Percentiles rank a stretch among this genome's conserved stretches.
These are phyloP conservation scores for Brassica cretica DNA, from an alignment of 345 rosid species.

Conservation along the genomic window DNA sequence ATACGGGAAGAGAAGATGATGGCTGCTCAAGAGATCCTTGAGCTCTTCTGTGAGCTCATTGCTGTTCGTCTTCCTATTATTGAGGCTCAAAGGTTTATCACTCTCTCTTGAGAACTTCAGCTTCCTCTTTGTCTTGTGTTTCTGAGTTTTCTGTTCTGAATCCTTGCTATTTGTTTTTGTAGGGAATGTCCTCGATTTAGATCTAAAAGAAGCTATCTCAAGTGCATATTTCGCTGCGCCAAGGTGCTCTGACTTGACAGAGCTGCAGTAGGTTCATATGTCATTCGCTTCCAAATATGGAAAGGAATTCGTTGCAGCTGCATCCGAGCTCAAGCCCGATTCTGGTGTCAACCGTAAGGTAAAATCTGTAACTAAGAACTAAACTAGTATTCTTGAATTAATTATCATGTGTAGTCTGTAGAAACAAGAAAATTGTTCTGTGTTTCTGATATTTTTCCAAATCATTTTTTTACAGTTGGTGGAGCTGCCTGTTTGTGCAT, in stretches of 20 bases:
- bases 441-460: not conserved
- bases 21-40: slow-evolving; percentile 96
- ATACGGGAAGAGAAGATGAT: slow-evolving; percentile 96
- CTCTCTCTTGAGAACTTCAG: not conserved
- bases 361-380: not conserved
- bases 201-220: slow-evolving; percentile 91
- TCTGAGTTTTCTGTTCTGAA: no score
- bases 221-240: slow-evolving; percentile 95
- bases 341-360: slow-evolving; percentile 99
- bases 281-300: slow-evolving; percentile 82
- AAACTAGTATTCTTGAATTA: not conserved
- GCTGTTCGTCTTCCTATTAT: slow-evolving; percentile 89
- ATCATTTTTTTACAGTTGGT: slow-evolving; percentile 57
- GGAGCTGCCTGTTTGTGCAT: slow-evolving; percentile 75
- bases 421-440: no score
- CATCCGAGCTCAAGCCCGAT: slow-evolving; percentile 87
- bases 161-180: no score
- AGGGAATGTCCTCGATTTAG: slow-evolving; percentile 85
- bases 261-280: slow-evolving; percentile 88
- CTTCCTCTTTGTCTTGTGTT: no score
- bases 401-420: not conserved
- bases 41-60: slow-evolving; percentile 83
- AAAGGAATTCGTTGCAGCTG: slow-evolving; percentile 85
- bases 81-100: slow-evolving; percentile 79
- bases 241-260: slow-evolving; percentile 91